phyloP scores from a whole-genome alignment of 164 flowering plant species.

The Vitis amurensis region DNA sequence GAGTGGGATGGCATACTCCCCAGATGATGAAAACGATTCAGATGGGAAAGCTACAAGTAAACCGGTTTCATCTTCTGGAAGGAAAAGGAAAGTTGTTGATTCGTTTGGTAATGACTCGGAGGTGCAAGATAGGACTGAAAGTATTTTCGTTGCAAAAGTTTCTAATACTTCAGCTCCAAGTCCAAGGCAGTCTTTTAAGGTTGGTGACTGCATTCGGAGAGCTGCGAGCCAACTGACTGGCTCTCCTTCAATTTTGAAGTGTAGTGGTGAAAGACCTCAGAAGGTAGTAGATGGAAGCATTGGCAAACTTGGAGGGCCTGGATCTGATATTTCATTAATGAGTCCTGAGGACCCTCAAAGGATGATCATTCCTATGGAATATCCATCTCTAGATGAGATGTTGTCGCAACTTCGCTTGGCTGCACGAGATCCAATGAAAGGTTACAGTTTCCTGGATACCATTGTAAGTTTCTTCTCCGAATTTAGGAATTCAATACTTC shows the following conservation, averaged over 20 bases:
- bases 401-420: constrained; percentile 51
- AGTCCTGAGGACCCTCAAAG: constrained; percentile 19
- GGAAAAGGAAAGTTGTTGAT: constrained; percentile 28
- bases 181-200: constrained; percentile 56
- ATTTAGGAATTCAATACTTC: constrained; percentile 45
- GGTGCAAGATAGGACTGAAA: constrained; percentile 21
- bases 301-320: constrained; percentile 19
- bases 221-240: constrained; percentile 75
- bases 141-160: constrained; percentile 35
- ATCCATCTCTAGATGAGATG: constrained; percentile 48
- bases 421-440: constrained; percentile 56
- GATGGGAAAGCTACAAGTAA: constrained; percentile 16
- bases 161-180: constrained; percentile 29
- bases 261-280: constrained; percentile 22
- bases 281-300: constrained; percentile 16
- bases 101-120: constrained; percentile 19
- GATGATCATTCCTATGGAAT: constrained; percentile 22
- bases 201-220: constrained; percentile 79
- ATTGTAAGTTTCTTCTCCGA: constrained; percentile 53
- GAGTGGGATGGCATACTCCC: constrained; percentile 24
- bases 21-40: constrained; percentile 23
- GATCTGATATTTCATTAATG: constrained; percentile 22
- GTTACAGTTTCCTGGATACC: constrained; percentile 26
- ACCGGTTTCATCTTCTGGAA: constrained; percentile 21
- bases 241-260: constrained; percentile 39